Evolutionary conservation across 352 stramenopile genomes (phyloP), one percentile per base, ranked within the genome.

Genomic region (Pythium chondricola): DNA sequence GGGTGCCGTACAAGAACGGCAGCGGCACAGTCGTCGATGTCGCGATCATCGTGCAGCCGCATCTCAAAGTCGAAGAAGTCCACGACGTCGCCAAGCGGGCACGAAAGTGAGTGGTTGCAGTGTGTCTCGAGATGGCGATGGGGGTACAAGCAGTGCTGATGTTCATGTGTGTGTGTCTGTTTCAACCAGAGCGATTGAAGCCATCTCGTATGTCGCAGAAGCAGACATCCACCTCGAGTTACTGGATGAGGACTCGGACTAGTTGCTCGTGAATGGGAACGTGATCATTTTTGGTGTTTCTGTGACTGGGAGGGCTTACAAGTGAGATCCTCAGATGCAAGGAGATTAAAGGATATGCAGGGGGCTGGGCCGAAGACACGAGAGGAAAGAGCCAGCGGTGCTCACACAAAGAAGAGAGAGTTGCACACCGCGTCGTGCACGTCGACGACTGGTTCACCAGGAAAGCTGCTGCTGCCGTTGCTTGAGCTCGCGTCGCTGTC

Each of bases 141-240:
- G 9, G 9, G 17, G n/a, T 18, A 8, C 16, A 39, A 20, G 9
- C 8, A 39, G 9, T 39, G 33, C 9, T 33, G 9, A 39, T 39
- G 7, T 18, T 39, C 33, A 25, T 43, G 14, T n/a, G 4, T 27
- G 7, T 42, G 14, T 33, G 35, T 17, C 24, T n/a, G 38, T 33
- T 8, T 33, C 13, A n/a, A n/a, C n/a, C 43, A 93, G 81, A 70
- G 71, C 78, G 6, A 88, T 93, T 27, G 81, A 93, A 63, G 56
- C 63, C 14, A 85, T 93, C 33, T 56, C 78, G 27, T 93, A 90
- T 41, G 78, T 93, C 14, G 70, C 72, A 0, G 71, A 88, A 43
- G 81, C 81, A 2, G 81, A 93, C 39, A 89, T 93, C 40, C 81
- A 93, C 48, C 45, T 93, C n/a, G 81, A 93, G 51, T 69, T 93